Evolutionary conservation across 768 basidiomycete species (phyloP).

Genomic region (Agrocybe pediades): DNA sequence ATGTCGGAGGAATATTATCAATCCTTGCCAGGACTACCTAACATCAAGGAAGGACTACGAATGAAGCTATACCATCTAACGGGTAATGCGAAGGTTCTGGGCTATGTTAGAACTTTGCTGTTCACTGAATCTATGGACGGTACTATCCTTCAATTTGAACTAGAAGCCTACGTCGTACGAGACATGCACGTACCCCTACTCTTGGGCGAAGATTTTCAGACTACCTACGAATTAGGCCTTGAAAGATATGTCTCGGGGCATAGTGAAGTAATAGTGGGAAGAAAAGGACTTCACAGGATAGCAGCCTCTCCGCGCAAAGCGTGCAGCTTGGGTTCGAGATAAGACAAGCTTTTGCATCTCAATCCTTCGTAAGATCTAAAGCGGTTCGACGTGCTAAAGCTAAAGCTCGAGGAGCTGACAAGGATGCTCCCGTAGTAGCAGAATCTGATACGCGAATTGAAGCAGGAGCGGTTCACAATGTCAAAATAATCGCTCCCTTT

Average conservation of each 20-base stretch:
- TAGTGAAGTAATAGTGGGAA: constrained; percentile 7
- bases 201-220: constrained; percentile 15
- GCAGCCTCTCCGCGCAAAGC: constrained; percentile 6
- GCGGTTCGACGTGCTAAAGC: not conserved
- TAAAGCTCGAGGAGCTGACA: no score
- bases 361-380: constrained; percentile 8
- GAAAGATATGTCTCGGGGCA: constrained; percentile 6
- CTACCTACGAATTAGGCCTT: constrained; percentile 8
- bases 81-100: constrained; percentile 3
- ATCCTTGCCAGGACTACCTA: constrained; percentile 5
- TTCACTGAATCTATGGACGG: constrained; percentile 3
- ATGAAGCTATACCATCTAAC: no score
- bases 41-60: constrained; percentile 15
- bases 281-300: not conserved
- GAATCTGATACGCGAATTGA: no score
- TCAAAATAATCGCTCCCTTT: no score
- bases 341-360: constrained; percentile 1
- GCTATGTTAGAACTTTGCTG: constrained; percentile 11
- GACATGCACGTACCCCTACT: constrained; percentile 21
- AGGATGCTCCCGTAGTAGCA: no score
- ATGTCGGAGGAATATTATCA: constrained; percentile 12
- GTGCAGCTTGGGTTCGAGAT: constrained; percentile 21
- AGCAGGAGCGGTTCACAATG: no score
- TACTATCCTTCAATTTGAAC: constrained; percentile 12
- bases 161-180: constrained; percentile 25